A percentile compares a stretch with the other conserved stretches of the same genome.
These are phyloP conservation scores for Domatiomyces globalis DNA, from an alignment of 2,329 filamentous ascomycete species.

Conservation along the genomic window DNA sequence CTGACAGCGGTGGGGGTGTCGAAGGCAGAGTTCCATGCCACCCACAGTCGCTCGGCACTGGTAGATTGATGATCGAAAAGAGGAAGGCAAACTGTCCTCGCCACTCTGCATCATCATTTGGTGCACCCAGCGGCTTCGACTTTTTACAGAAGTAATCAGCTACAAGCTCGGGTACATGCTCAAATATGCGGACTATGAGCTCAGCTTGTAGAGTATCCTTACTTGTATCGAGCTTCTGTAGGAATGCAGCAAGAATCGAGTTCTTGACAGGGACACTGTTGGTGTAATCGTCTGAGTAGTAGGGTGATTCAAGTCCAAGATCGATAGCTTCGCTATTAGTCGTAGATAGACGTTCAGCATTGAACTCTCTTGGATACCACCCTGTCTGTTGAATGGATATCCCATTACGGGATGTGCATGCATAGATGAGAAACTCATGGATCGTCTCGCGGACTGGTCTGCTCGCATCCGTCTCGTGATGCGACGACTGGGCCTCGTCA, in stretches of 20 bases:
- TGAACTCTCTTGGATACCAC: slow-evolving; percentile 51
- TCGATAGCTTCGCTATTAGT: slow-evolving; percentile 49
- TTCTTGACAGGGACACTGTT: slow-evolving; percentile 64
- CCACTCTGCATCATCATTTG: slow-evolving; percentile 86
- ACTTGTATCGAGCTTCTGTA: slow-evolving; percentile 68
- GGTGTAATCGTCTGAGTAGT: slow-evolving; percentile 54
- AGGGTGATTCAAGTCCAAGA: slow-evolving; percentile 53
- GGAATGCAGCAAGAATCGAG: slow-evolving; percentile 61
- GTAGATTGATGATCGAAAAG: slow-evolving; percentile 63
- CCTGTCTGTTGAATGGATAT: slow-evolving; percentile 62
- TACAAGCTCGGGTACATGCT: slow-evolving; percentile 67
- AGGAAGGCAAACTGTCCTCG: slow-evolving; percentile 84
- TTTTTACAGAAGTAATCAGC: slow-evolving; percentile 76
- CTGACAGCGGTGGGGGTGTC: slow-evolving; percentile 61
- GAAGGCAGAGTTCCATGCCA: slow-evolving; percentile 44
- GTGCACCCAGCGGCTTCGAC: slow-evolving; percentile 70
- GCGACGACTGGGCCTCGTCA: slow-evolving; percentile 34
- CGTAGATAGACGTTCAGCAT: slow-evolving; percentile 29
- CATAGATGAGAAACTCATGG: slow-evolving; percentile 59
- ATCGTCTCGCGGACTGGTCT: slow-evolving; percentile 50
- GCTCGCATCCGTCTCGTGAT: slow-evolving; percentile 25
- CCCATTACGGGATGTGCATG: slow-evolving; percentile 61
- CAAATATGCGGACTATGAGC: slow-evolving; percentile 66
- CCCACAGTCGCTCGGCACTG: slow-evolving; percentile 58
- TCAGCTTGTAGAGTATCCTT: slow-evolving; percentile 68